Evolutionary conservation across 768 basidiomycete genomes (phyloP).

Genomic region (Russula ochroleuca): DNA sequence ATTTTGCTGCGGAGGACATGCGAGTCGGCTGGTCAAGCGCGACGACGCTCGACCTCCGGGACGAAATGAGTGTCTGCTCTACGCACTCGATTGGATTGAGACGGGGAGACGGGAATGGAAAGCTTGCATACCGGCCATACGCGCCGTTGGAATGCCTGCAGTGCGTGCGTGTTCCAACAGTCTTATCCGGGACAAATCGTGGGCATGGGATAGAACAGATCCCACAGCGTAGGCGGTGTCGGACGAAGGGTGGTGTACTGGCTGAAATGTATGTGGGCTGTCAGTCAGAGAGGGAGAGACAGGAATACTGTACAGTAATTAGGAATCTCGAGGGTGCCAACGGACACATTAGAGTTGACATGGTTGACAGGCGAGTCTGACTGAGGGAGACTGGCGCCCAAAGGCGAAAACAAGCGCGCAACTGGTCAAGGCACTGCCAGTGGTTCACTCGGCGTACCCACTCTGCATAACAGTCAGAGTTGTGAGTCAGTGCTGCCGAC

Average conservation of each 20-base stretch:
- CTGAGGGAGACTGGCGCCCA: no score
- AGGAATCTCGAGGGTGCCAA: no score
- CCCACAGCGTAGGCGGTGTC: constrained; percentile 3
- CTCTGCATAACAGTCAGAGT: no score
- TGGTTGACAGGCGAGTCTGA: no score
- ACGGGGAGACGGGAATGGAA: neutral
- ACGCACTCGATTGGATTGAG: neutral
- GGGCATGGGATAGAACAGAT: no score
- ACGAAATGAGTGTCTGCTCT: neutral
- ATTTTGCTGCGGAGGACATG: neutral
- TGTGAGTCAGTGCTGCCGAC: no score
- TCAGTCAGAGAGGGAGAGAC: no score
- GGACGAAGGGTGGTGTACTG: constrained; percentile 45
- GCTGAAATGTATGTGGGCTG: constrained; percentile 7
- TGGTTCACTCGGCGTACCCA: no score
- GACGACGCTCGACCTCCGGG: neutral
- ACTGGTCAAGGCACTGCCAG: no score
- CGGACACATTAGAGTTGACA: no score
- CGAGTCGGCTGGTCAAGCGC: neutral
- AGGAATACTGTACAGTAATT: no score
- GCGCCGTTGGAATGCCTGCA: constrained; percentile 82
- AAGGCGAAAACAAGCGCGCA: no score
- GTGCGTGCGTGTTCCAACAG: constrained; percentile 54
- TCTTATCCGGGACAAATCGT: constrained; percentile 59
- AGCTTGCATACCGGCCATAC: constrained; percentile 60